A percentile compares a stretch with the other conserved stretches of the same genome.
Conservation (phyloP, 805 yeast genomes). For the Trichomonascus vanleenenianus region DNA sequence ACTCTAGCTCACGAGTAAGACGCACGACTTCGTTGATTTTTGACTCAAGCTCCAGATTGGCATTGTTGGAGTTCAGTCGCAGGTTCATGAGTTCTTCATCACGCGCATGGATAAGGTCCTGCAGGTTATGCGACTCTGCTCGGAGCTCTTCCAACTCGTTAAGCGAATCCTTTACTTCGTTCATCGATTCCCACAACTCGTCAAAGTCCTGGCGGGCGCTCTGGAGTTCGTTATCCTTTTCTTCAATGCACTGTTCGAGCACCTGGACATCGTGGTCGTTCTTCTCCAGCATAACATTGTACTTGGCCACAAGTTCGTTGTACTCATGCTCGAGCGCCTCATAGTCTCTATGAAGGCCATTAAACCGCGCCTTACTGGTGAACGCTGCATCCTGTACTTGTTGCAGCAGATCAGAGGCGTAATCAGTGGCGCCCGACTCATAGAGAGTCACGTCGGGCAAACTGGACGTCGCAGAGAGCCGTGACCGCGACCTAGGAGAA, state of each 20-base stretch:
- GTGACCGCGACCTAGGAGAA: not conserved
- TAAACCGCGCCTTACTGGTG: not conserved
- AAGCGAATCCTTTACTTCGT: not conserved
- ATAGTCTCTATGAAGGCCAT: not conserved
- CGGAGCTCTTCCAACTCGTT: slow-evolving; percentile 1
- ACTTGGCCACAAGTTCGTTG: not conserved
- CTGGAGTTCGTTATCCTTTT: not conserved
- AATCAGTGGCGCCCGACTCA: not conserved
- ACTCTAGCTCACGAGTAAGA: not conserved
- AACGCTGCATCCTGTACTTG: slow-evolving; percentile 4
- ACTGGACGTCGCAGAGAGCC: not conserved
- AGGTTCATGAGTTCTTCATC: slow-evolving; percentile 1
- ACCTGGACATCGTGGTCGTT: not conserved
- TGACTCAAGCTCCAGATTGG: slow-evolving; percentile 1
- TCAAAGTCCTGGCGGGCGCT: slow-evolving; percentile 1
- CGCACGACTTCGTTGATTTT: not conserved
- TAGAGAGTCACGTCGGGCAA: not conserved
- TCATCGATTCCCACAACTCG: slow-evolving; percentile 1
- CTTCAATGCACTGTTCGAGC: not conserved
- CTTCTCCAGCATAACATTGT: not conserved
- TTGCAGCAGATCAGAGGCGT: not conserved
- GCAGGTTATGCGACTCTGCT: not conserved
- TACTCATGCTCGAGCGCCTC: not conserved
- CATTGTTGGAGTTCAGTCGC: not conserved
- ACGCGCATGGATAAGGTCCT: not conserved